These are phyloP conservation scores for Neurospora intermedia DNA, from an alignment of 495 filamentous ascomycete species.

Conservation along the genomic window DNA sequence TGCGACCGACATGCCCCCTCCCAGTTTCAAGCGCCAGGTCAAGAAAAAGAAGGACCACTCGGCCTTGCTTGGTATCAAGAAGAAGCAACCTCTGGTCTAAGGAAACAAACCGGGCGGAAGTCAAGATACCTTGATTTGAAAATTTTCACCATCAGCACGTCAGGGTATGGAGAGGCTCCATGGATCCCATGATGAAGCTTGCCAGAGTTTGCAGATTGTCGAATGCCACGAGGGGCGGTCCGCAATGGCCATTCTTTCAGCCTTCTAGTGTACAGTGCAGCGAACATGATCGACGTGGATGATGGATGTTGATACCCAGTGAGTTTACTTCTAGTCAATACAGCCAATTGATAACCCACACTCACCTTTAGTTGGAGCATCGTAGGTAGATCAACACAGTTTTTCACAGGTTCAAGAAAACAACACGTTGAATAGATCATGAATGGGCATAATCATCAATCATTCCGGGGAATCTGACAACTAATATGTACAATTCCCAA, in stretches of 20 bases:
- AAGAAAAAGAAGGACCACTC: constrained; percentile 75
- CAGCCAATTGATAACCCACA: neutral
- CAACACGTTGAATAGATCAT: neutral
- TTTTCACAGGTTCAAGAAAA: neutral
- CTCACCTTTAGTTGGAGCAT: neutral
- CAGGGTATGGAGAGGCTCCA: neutral
- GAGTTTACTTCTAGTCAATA: neutral
- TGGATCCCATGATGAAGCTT: neutral
- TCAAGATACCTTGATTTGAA: neutral
- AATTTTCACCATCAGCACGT: neutral
- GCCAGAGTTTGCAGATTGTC: neutral
- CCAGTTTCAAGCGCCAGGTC: constrained; percentile 63
- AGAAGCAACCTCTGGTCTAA: constrained; percentile 52
- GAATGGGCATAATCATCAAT: neutral
- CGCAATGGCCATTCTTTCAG: neutral
- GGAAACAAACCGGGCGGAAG: neutral
- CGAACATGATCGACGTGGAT: neutral
- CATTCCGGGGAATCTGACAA: neutral
- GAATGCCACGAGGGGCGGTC: neutral
- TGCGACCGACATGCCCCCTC: constrained; percentile 37
- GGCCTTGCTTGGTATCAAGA: constrained; percentile 78
- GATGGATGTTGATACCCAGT: neutral
- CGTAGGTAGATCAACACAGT: neutral
- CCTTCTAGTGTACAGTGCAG: neutral
- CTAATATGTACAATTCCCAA: neutral